Conservation (phyloP, 352 stramenopile genomes). For the Salisapilia sapeloensis region DNA sequence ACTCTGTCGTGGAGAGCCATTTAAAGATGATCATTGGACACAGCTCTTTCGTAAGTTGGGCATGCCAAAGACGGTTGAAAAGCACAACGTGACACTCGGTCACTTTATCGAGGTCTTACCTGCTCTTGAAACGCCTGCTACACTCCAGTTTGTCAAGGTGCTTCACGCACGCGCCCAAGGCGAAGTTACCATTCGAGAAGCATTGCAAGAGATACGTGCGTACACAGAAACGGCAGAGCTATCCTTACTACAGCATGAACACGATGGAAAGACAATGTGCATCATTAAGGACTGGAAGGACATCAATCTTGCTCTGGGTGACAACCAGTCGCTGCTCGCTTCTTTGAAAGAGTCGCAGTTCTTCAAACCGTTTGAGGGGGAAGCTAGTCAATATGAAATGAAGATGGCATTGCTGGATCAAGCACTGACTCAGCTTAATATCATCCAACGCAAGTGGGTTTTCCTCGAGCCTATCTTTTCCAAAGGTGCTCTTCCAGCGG, state of each 20-base stretch:
- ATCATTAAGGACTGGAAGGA: slow-evolving; percentile 96
- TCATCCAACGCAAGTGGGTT: slow-evolving; percentile 92
- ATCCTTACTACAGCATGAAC: slow-evolving; percentile 76
- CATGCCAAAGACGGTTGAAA: slow-evolving; percentile 64
- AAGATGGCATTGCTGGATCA: slow-evolving; percentile 82
- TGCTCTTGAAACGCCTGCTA: slow-evolving; percentile 59
- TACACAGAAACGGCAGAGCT: slow-evolving; percentile 88
- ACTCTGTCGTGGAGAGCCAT: slow-evolving; percentile 87
- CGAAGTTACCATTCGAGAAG: slow-evolving; percentile 91
- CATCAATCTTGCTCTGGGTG: slow-evolving; percentile 84
- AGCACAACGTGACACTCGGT: slow-evolving; percentile 81
- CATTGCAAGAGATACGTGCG: slow-evolving; percentile 84
- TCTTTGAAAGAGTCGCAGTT: slow-evolving; percentile 93
- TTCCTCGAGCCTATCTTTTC: slow-evolving; percentile 95
- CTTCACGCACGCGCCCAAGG: slow-evolving; percentile 79
- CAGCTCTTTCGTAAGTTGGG: slow-evolving; percentile 87
- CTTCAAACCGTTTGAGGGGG: slow-evolving; percentile 89
- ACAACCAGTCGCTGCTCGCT: slow-evolving; percentile 89
- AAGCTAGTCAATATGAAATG: slow-evolving; percentile 80
- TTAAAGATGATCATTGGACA: slow-evolving; percentile 94
- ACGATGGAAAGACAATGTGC: slow-evolving; percentile 48
- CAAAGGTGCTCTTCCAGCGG: slow-evolving; percentile 83
- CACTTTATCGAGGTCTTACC: slow-evolving; percentile 82
- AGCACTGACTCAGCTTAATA: slow-evolving; percentile 67
- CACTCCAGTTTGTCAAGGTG: slow-evolving; percentile 88